Conservation (phyloP, 257 asterid genomes). For the Agastache rugosa region DNA sequence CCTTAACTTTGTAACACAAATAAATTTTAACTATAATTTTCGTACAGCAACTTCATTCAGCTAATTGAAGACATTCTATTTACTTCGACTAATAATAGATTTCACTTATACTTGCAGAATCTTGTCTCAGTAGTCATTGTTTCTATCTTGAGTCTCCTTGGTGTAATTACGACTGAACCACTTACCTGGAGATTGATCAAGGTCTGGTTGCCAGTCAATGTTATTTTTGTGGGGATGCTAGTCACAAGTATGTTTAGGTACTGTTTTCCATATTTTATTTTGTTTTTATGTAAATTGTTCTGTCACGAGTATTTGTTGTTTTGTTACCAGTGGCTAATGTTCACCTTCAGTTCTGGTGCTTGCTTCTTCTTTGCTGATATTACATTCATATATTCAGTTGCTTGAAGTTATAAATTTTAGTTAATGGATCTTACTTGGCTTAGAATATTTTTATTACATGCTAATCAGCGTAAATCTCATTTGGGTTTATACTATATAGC, state of each 20-base stretch:
- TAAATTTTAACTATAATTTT: constrained; percentile 3
- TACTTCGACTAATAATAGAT: constrained; percentile 26
- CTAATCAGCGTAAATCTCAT: background rate
- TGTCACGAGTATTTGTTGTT: background rate
- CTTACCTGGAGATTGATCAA: constrained; percentile 86
- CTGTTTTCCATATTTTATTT: constrained; percentile 26
- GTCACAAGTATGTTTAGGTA: constrained; percentile 99
- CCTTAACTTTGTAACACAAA: constrained; percentile 24
- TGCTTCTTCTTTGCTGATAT: background rate
- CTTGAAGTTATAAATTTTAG: constrained; percentile 2
- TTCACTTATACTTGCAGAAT: constrained; percentile 66
- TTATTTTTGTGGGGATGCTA: constrained; percentile 97
- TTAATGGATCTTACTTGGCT: background rate
- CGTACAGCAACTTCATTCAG: constrained; percentile 8
- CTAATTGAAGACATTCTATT: constrained; percentile 27
- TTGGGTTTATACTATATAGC: background rate
- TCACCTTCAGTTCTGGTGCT: background rate
- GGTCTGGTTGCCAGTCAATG: constrained; percentile 96
- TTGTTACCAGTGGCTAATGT: constrained; percentile 5
- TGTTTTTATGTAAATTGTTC: background rate
- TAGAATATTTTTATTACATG: background rate
- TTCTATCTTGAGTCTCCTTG: constrained; percentile 63
- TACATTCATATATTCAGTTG: constrained; percentile 18
- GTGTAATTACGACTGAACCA: constrained; percentile 81
- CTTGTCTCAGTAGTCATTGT: constrained; percentile 78